Base-by-base conservation (phyloP, 1,284 basidiomycete species). In the Moesziomyces parantarcticus region DNA sequence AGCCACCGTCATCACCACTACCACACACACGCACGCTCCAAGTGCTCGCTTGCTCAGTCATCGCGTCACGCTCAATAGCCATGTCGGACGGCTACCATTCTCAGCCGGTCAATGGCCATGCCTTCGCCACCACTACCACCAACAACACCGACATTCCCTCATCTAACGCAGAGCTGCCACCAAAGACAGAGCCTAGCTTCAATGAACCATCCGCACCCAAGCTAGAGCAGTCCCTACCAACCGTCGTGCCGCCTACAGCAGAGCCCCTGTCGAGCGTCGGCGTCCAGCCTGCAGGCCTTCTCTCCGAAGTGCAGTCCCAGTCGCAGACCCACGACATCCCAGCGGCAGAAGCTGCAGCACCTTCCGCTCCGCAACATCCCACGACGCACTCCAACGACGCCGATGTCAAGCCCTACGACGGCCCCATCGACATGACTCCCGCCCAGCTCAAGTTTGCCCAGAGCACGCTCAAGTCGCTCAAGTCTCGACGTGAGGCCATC, bases 391-490 rank as follows among this genome's bases (percentile, higher is more conserved):
- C 44, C 22, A 25, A 53, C 29, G n/a, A 44, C 29, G 45, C 34
- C 21, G 54, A 58, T 5, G 23, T 44, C 32, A 70, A 59, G 42
- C 58, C 73, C 6, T 71, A 66, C 42, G 48, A 58, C 18, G 69
- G 63, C 29, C 63, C 67, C 26, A 64, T 78, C 43, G 66, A 75
- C 25, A 67, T 82, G 32, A 75, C 72, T 2, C 48, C 74, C 23
- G 86, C 87, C 1, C 96, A 99, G 84, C 90, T 90, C 84, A 92
- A 92, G 52, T 94, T 93, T 83, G 90, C 91, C 67, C 85, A 89
- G 60, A 91, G 90, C 9, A 91, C 91, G 2, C 85, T 98, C 48
- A 91, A 93, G 53, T 88, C 89, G 26, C 85, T 99, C 79, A 96
- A 93, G 87, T 94, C 92, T 86, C 85, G 90, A 78, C 92, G 92